phyloP scores from a whole-genome alignment of 805 yeast species.

The Sugiyamaella valdiviana region DNA sequence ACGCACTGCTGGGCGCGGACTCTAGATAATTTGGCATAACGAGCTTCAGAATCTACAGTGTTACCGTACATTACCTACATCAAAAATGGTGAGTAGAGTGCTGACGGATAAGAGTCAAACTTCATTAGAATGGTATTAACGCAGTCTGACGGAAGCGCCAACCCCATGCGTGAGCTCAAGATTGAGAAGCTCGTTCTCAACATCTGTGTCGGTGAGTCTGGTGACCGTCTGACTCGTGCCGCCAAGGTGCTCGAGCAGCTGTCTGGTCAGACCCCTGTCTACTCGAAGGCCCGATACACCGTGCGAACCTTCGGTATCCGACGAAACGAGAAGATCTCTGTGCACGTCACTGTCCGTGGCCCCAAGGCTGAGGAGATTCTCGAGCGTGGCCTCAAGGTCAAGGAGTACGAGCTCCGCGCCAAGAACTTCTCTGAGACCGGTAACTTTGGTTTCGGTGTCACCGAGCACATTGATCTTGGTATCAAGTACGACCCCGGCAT shows the following conservation, averaged over 20 bases:
- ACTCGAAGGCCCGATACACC: slow-evolving; percentile 99
- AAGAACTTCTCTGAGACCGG: slow-evolving; percentile 98
- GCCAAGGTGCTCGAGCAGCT: slow-evolving; percentile 99
- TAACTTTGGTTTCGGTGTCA: slow-evolving; percentile 99
- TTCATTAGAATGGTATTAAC: neutral
- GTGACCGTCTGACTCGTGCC: slow-evolving; percentile 99
- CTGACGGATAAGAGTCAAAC: neutral
- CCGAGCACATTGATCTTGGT: slow-evolving; percentile 99
- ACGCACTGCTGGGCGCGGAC: slow-evolving; percentile 20
- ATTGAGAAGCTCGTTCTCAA: slow-evolving; percentile 99
- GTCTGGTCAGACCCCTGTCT: slow-evolving; percentile 99
- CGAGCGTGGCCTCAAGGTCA: slow-evolving; percentile 99
- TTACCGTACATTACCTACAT: slow-evolving; percentile 6
- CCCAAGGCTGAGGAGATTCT: slow-evolving; percentile 99
- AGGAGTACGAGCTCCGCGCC: slow-evolving; percentile 93
- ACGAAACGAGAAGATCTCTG: slow-evolving; percentile 99
- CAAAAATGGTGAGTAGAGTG: slow-evolving; percentile 16
- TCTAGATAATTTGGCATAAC: slow-evolving; percentile 31
- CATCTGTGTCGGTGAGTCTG: slow-evolving; percentile 99
- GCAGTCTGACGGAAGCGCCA: slow-evolving; percentile 38
- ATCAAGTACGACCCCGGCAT: slow-evolving; percentile 99
- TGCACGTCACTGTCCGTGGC: slow-evolving; percentile 99
- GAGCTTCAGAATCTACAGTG: slow-evolving; percentile 25
- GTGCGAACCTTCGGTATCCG: slow-evolving; percentile 99
- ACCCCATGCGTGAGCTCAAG: slow-evolving; percentile 98